Evolutionary conservation across 108 stramenopile species (phyloP), one percentile per base, ranked within the genome.

Genomic region (Cyclotella baltica): DNA sequence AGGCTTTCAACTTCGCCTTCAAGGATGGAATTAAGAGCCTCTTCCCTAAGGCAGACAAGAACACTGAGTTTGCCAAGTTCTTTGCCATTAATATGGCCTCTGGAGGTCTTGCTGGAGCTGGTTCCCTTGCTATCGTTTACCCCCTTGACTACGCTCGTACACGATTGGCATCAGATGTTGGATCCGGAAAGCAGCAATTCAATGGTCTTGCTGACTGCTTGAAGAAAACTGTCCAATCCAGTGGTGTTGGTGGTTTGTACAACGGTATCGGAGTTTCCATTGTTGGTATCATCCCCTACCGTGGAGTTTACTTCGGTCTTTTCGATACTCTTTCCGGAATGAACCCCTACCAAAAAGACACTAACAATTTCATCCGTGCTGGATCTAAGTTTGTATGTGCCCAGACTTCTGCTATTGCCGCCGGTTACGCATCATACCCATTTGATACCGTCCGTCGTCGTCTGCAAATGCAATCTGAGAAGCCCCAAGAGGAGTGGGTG

Each of bases 361-460:
- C 94, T 37, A 92, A 86, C 82, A 82, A 81, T 75, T 0, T 94
- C 72, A 75, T 90, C 78, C 96, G 97, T 86, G 87, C 98, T 37
- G 80, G 79, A n/a, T 98, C 97, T 85, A 98, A 97, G 87, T 99
- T 97, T 82, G 86, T 35, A 47, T 97, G 97, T 76, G 99, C 99
- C 52, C 99, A 99, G 83, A 65, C 85, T 31, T 96, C 98, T 50
- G 97, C 98, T 71, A 94, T 96, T 70, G 62, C 86, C 40, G 96
- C 98, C 53, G 98, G 97, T 50, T 96, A 97, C 86, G 95, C 93
- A 64, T 98, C 97, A n/a, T 99, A 99, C 90, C 99, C 99, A 36
- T 97, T 99, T 76, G 99, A 99, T 74, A 99, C 99, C 67, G 90
- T 99, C 85, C 98, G 98, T 85, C 98, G 99, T 88, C 98, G 99